phyloP scores from a whole-genome alignment of 1,284 basidiomycete genomes.

The Trametes pubescens region DNA sequence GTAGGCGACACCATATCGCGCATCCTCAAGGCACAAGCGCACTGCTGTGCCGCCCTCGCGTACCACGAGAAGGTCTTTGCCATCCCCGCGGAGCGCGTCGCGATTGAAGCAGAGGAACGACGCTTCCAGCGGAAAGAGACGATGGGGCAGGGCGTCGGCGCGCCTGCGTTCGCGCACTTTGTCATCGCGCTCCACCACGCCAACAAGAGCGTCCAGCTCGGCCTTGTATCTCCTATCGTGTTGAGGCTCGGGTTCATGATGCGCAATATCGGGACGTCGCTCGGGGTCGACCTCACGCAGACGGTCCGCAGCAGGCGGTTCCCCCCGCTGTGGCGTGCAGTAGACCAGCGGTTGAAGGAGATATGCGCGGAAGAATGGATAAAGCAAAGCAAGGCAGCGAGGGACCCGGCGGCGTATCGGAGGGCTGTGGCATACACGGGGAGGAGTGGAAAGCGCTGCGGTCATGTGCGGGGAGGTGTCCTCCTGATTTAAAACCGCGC shows the following conservation, averaged over 20 bases:
- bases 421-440: constrained; percentile 10
- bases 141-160: background rate
- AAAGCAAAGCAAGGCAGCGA: background rate
- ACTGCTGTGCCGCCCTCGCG: background rate
- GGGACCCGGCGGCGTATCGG: constrained; percentile 1
- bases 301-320: background rate
- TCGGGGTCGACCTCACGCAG: background rate
- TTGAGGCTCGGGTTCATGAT: background rate
- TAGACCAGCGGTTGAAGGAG: background rate
- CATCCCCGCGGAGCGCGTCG: background rate
- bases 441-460: background rate
- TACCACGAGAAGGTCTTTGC: background rate
- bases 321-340: background rate
- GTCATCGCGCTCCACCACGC: background rate
- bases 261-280: background rate
- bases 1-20: background rate
- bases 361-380: background rate
- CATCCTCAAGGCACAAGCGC: background rate
- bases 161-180: background rate
- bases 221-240: background rate
- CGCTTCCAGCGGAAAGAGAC: background rate
- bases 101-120: background rate
- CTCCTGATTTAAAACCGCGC: constrained; percentile 16
- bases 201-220: constrained; percentile 1
- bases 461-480: constrained; percentile 13